Evolutionary conservation across 352 stramenopile species (phyloP).

Genomic region (Discostella stelligera): DNA sequence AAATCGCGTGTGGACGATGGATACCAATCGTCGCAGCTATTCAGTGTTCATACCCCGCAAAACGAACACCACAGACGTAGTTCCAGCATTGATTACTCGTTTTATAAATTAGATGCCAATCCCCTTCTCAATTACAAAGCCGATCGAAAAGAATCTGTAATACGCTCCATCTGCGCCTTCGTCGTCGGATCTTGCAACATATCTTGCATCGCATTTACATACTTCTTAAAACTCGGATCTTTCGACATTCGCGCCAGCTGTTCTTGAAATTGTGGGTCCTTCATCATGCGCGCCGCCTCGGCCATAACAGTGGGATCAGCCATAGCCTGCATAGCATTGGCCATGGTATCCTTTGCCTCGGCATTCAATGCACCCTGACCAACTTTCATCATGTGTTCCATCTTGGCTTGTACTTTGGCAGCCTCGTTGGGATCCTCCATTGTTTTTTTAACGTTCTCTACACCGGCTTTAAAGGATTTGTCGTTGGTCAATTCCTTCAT

Average conservation of each 20-base stretch:
- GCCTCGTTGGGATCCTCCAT: constrained; percentile 79
- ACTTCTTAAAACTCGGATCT: constrained; percentile 77
- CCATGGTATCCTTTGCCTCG: constrained; percentile 63
- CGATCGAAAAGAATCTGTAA: constrained; percentile 57
- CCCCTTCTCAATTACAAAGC: constrained; percentile 45
- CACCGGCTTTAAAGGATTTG: constrained; percentile 71
- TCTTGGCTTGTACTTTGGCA: constrained; percentile 73
- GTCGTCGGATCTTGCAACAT: constrained; percentile 80
- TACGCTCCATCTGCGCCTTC: constrained; percentile 72
- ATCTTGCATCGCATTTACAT: constrained; percentile 78
- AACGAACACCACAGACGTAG: neutral
- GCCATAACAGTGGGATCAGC: constrained; percentile 72
- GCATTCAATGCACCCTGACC: constrained; percentile 62
- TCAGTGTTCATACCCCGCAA: neutral
- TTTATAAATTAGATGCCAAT: neutral
- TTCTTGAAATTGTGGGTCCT: constrained; percentile 76
- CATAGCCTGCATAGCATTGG: constrained; percentile 77
- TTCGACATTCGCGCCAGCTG: constrained; percentile 77
- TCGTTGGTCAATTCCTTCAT: constrained; percentile 78
- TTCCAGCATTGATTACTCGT: neutral
- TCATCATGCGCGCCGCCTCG: constrained; percentile 77
- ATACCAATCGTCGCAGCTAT: neutral
- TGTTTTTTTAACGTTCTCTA: constrained; percentile 60
- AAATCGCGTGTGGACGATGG: neutral
- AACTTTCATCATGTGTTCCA: constrained; percentile 81